Evolutionary conservation across 2,329 filamentous ascomycete species (phyloP).

Genomic region (Gnomoniopsis sp.): DNA sequence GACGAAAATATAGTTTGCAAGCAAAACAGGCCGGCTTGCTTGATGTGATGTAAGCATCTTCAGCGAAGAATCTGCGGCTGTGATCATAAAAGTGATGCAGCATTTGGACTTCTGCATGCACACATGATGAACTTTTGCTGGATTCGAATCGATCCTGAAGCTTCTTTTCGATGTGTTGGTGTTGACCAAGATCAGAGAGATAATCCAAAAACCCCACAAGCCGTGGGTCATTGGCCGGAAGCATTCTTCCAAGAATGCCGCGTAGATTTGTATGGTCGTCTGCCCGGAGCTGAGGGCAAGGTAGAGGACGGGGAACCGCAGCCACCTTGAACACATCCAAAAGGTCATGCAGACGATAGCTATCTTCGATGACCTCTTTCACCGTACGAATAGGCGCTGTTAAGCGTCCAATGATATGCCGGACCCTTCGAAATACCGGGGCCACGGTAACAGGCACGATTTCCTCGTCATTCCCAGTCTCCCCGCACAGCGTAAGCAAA

Average conservation of each 20-base stretch:
- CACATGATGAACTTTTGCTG: slow-evolving; percentile 25
- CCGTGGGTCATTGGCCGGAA: slow-evolving; percentile 16
- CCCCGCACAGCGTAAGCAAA: background rate
- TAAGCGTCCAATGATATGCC: slow-evolving; percentile 43
- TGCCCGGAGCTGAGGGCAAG: slow-evolving; percentile 19
- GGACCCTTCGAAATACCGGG: slow-evolving; percentile 26
- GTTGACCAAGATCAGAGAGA: slow-evolving; percentile 27
- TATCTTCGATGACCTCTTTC: slow-evolving; percentile 33
- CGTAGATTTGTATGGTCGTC: slow-evolving; percentile 28
- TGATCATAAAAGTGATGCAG: slow-evolving; percentile 41
- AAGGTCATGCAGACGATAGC: slow-evolving; percentile 26
- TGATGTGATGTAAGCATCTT: slow-evolving; percentile 44
- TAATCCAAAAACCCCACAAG: slow-evolving; percentile 14
- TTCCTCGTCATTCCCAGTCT: slow-evolving; percentile 5
- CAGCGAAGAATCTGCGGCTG: slow-evolving; percentile 30
- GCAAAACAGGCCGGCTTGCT: slow-evolving; percentile 51
- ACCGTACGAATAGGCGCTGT: slow-evolving; percentile 38
- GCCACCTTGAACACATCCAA: slow-evolving; percentile 28
- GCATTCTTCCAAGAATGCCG: slow-evolving; percentile 31
- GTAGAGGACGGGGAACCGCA: slow-evolving; percentile 17
- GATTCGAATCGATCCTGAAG: slow-evolving; percentile 27
- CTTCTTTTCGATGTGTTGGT: slow-evolving; percentile 21
- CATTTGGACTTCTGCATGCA: slow-evolving; percentile 46
- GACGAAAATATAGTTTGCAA: slow-evolving; percentile 41
- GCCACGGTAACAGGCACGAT: background rate